phyloP scores from a whole-genome alignment of 1,139 yeast genomes.

The Geotrichum histeridarum region DNA sequence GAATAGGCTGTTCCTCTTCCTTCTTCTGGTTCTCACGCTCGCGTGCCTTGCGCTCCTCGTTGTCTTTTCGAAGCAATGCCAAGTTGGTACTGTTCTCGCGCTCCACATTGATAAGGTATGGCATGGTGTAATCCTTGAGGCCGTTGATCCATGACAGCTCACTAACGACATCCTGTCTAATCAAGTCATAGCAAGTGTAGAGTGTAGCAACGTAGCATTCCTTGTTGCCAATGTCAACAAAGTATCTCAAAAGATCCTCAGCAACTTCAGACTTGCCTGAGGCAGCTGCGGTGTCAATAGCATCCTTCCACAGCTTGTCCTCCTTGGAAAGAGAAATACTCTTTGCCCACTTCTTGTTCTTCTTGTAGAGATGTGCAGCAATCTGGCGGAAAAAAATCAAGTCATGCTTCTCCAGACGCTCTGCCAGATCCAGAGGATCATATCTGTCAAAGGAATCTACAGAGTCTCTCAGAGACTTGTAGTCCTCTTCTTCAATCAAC shows the following conservation, averaged over 20 bases:
- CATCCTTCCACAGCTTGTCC: slow-evolving; percentile 92
- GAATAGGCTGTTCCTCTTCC: slow-evolving; percentile 39
- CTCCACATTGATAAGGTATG: slow-evolving; percentile 75
- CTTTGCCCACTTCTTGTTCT: slow-evolving; percentile 89
- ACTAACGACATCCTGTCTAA: slow-evolving; percentile 76
- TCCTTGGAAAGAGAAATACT: slow-evolving; percentile 82
- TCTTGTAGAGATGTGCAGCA: slow-evolving; percentile 88
- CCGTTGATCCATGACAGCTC: slow-evolving; percentile 90
- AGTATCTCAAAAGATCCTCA: slow-evolving; percentile 82
- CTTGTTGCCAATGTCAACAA: slow-evolving; percentile 94
- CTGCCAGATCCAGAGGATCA: slow-evolving; percentile 88
- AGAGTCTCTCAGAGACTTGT: slow-evolving; percentile 79
- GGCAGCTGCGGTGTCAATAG: slow-evolving; percentile 85
- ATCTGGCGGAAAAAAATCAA: slow-evolving; percentile 90
- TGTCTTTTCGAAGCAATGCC: slow-evolving; percentile 61
- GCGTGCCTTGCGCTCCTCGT: slow-evolving; percentile 62
- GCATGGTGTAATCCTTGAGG: slow-evolving; percentile 77
- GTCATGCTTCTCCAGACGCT: slow-evolving; percentile 86
- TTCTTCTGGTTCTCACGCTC: slow-evolving; percentile 53
- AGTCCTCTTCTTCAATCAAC: slow-evolving; percentile 93
- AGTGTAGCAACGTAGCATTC: slow-evolving; percentile 91
- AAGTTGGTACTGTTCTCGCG: slow-evolving; percentile 71
- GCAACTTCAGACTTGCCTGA: slow-evolving; percentile 77
- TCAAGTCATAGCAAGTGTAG: slow-evolving; percentile 76
- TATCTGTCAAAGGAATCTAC: slow-evolving; percentile 88